These are phyloP conservation scores for Casuarina glauca DNA, from an alignment of 306 rosid genomes.

Conservation along the genomic window DNA sequence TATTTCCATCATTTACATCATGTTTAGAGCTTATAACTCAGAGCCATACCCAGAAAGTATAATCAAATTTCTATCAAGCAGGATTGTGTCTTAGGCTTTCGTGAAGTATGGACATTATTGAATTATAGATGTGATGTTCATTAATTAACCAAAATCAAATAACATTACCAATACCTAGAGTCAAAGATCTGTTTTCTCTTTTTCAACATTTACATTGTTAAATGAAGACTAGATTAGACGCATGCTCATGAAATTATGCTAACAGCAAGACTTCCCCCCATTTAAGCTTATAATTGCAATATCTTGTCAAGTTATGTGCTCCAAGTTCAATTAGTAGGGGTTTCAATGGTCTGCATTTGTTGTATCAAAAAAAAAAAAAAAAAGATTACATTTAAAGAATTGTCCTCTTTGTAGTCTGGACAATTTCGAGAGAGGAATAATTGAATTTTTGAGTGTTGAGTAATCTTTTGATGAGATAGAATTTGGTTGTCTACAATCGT, in stretches of 20 bases:
- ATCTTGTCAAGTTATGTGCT: background rate
- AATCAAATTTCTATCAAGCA: background rate
- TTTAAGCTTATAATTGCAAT: background rate
- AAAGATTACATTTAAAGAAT: too few relatives aligned
- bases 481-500: background rate
- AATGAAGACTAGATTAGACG: background rate
- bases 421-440: background rate
- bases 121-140: background rate
- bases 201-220: background rate
- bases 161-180: conserved; percentile 1
- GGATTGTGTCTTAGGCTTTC: background rate
- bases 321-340: background rate
- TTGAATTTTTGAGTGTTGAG: background rate
- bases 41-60: background rate
- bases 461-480: background rate
- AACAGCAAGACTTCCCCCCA: background rate
- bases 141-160: background rate
- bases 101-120: background rate
- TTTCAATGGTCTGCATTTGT: background rate
- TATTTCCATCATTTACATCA: background rate
- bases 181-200: background rate
- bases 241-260: background rate
- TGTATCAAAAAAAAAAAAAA: too few relatives aligned
- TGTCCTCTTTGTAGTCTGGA: background rate
- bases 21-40: background rate